A percentile compares a stretch with the other conserved stretches of the same genome.
These are phyloP conservation scores for Dipodascopsis tothii DNA, from an alignment of 805 yeast genomes.

Conservation along the genomic window DNA sequence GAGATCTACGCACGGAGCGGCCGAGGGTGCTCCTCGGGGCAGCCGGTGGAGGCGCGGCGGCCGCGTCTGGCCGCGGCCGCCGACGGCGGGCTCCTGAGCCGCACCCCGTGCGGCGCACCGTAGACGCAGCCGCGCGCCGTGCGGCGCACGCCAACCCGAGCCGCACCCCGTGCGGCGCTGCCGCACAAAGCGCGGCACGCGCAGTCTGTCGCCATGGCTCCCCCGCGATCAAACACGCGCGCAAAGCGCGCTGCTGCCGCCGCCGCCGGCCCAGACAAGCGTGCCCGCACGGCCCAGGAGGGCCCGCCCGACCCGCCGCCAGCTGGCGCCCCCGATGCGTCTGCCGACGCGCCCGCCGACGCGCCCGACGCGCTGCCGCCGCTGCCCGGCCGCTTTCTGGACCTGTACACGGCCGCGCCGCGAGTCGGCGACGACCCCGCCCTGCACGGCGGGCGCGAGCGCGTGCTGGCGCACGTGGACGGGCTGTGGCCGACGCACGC, in stretches of 20 bases:
- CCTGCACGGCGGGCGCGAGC: conserved; percentile 16
- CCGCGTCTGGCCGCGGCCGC: no score
- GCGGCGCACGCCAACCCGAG: no score
- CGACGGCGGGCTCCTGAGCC: no score
- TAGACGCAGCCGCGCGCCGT: no score
- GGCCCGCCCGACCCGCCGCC: background rate
- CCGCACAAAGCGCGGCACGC: no score
- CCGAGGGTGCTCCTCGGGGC: no score
- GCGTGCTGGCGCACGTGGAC: conserved; percentile 8
- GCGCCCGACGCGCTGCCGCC: conserved; percentile 10
- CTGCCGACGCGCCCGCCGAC: background rate
- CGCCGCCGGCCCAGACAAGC: background rate
- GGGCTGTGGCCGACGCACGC: conserved; percentile 21
- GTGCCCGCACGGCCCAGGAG: background rate
- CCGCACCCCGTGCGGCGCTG: no score
- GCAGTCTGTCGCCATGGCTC: background rate
- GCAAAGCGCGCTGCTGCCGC: background rate
- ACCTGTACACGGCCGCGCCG: conserved; percentile 15
- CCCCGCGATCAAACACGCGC: background rate
- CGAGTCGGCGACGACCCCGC: conserved; percentile 17
- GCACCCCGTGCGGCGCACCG: no score
- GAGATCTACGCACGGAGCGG: no score
- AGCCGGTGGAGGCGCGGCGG: no score
- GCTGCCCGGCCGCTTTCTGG: conserved; percentile 15
- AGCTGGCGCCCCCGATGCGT: background rate